phyloP scores from a whole-genome alignment of 192 early-diverging fungal species.

The Funneliformis geosporum region DNA sequence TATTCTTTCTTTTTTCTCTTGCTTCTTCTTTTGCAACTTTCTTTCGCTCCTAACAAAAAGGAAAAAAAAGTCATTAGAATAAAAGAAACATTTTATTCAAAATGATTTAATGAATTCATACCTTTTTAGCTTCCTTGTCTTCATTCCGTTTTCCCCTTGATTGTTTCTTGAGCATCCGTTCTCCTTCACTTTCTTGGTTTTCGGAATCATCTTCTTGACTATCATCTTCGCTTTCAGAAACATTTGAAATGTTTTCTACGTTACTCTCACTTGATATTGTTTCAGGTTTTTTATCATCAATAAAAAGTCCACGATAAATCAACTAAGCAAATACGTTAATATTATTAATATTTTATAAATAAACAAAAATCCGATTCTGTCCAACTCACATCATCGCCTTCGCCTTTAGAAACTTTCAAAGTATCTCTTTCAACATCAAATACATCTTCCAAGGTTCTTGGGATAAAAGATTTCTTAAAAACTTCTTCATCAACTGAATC shows the following conservation, averaged over 20 bases:
- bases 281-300: conserved; percentile 21
- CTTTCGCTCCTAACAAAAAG: conserved; percentile 65
- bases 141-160: conserved; percentile 75
- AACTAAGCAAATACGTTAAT: conserved; percentile 38
- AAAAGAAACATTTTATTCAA: background rate
- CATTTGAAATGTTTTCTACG: background rate
- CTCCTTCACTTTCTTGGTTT: conserved; percentile 42
- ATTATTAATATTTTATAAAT: too few species aligned
- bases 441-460: conserved; percentile 88
- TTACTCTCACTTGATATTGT: conserved; percentile 31
- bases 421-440: conserved; percentile 85
- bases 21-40: conserved; percentile 84
- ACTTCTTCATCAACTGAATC: conserved; percentile 82
- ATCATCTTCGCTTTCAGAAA: background rate
- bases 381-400: conserved; percentile 60
- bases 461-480: conserved; percentile 90
- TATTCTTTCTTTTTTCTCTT: conserved; percentile 89
- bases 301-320: conserved; percentile 50
- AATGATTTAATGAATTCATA: conserved; percentile 22
- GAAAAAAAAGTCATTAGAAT: background rate
- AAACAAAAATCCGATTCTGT: conserved; percentile 25
- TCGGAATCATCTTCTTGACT: conserved; percentile 38
- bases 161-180: conserved; percentile 40
- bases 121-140: conserved; percentile 86
- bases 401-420: conserved; percentile 68